Evolutionary conservation across 169 alveolate species (phyloP), one percentile per base, ranked within the genome.

Genomic region (Babesia bovis): DNA sequence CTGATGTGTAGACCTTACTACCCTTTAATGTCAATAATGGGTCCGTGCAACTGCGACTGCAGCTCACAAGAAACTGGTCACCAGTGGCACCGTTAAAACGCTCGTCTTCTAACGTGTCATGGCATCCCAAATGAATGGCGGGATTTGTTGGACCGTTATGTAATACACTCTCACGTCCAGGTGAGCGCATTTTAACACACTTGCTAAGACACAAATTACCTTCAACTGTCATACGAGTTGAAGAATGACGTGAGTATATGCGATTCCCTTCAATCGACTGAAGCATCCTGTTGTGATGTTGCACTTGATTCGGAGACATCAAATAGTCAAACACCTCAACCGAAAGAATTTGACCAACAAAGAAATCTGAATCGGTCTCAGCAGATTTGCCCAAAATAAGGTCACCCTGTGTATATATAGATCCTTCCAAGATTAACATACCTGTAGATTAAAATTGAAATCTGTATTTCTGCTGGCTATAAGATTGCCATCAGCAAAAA

Each of bases 1-100:
- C 84, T 40, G 96, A 94, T 58, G 95, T 85, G 70, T 93, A 93
- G 40, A 89, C 56, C 50, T 84, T 84, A 49, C 70, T 81, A 51
- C 93, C 93, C 77, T 85, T 84, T 17, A 88, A 55, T 33, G 81
- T 49, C 45, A 74, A 50, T 13, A 73, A 61, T 4, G 90, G 66
- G 61, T 84, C 88, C 32, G 57, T 71, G 65, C 93, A 88, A 52
- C 85, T 60, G 38, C 82, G 83, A 30, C 67, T 40, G 45, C 93
- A 88, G 55, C 74, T 74, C 33, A 82, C 90, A 59, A 84, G 66
- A 72, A 88, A 84, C 49, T 77, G 81, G 36, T 85, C 45, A 15
- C 93, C 93, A 4, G 82, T 84, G 28, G 87, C 82, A 23, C 93
- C 89, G 57, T 84, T 84, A 58, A 88, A 84, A 30, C 47, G 57